phyloP scores from a whole-genome alignment of 768 basidiomycete genomes.

The Boletus edulis region DNA sequence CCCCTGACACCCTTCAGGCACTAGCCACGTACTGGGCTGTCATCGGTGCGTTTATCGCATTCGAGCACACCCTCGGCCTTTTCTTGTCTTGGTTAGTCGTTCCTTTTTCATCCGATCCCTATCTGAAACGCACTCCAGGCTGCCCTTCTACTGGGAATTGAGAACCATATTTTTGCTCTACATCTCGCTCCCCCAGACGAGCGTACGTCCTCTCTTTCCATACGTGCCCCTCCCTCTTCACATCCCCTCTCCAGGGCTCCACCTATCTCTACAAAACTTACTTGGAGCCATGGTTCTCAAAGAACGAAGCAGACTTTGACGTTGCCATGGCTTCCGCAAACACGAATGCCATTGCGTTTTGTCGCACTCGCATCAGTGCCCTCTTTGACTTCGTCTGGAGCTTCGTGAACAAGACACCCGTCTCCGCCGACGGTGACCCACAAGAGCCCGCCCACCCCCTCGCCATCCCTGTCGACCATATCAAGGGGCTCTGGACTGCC shows the following conservation, averaged over 20 bases:
- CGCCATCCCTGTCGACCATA: slow-evolving; percentile 27
- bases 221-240: slow-evolving; percentile 2
- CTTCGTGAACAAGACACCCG: slow-evolving; percentile 38
- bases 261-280: slow-evolving; percentile 60
- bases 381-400: slow-evolving; percentile 48
- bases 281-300: slow-evolving; percentile 57
- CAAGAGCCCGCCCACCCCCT: slow-evolving; percentile 8
- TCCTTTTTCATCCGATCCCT: neutral
- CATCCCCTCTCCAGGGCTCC: slow-evolving; percentile 50
- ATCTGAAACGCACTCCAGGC: slow-evolving; percentile 39
- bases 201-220: slow-evolving; percentile 39
- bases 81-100: slow-evolving; percentile 59
- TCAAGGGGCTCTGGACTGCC: slow-evolving; percentile 39
- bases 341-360: slow-evolving; percentile 50
- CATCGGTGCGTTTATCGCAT: slow-evolving; percentile 55
- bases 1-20: slow-evolving; percentile 52
- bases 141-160: slow-evolving; percentile 76
- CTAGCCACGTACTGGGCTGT: slow-evolving; percentile 67
- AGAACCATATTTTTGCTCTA: slow-evolving; percentile 69
- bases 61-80: slow-evolving; percentile 64
- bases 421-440: slow-evolving; percentile 26
- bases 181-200: slow-evolving; percentile 65
- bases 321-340: slow-evolving; percentile 55
- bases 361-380: slow-evolving; percentile 47
- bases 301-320: slow-evolving; percentile 62